Evolutionary conservation across 192 early-diverging fungal species (phyloP).

Genomic region (Diversispora eburnea): DNA sequence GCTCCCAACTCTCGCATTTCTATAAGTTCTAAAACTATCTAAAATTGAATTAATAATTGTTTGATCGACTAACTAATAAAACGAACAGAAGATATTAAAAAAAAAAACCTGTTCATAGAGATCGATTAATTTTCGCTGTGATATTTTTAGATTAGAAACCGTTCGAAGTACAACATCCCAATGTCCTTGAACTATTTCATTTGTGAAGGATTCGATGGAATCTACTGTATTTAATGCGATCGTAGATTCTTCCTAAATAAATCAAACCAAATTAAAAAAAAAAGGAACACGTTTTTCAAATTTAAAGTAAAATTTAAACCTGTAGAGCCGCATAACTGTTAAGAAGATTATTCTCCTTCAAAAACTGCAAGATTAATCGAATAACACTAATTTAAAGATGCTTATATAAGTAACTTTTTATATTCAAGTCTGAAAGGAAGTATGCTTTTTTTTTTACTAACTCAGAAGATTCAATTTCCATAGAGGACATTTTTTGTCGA

Average conservation of each 20-base stretch:
- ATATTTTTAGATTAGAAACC: conserved; percentile 62
- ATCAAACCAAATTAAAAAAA: neutral
- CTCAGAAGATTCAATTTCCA: conserved; percentile 63
- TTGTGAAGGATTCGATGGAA: conserved; percentile 64
- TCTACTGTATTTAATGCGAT: conserved; percentile 85
- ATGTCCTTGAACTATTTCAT: conserved; percentile 71
- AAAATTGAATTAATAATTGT: neutral
- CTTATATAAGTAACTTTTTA: neutral
- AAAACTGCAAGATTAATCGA: conserved; percentile 88
- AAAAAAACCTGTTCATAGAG: conserved; percentile 80
- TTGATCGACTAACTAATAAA: neutral
- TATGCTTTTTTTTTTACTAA: conserved; percentile 29
- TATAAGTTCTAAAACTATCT: conserved; percentile 83
- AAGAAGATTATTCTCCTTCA: conserved; percentile 85
- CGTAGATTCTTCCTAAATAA: conserved; percentile 65
- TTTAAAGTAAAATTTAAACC: conserved; percentile 34
- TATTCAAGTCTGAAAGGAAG: neutral
- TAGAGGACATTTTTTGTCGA: conserved; percentile 26
- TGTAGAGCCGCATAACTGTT: conserved; percentile 75
- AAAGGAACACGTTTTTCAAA: neutral
- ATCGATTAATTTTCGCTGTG: conserved; percentile 69
- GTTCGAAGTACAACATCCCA: conserved; percentile 86
- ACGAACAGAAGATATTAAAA: neutral
- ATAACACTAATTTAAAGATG: conserved; percentile 53
- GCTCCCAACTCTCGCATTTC: conserved; percentile 81